These are phyloP conservation scores for Colletotrichum falcatum DNA, from an alignment of 2,329 filamentous ascomycete species.

Conservation along the genomic window DNA sequence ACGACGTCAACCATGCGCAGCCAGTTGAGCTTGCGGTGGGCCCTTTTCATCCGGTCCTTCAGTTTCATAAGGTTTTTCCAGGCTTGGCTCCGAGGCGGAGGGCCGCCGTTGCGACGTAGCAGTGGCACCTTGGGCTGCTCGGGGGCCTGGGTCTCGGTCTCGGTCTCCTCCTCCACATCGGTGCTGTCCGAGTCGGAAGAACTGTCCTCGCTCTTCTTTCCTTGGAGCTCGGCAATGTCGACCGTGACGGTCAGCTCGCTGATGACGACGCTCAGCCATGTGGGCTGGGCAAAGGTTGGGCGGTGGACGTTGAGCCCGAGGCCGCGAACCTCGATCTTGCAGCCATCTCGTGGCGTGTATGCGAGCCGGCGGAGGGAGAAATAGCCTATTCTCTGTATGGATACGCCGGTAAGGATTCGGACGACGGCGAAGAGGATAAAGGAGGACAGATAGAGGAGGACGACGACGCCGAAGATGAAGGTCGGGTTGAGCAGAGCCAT, in stretches of 20 bases:
- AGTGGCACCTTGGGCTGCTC: constrained; percentile 37
- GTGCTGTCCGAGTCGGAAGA: constrained; percentile 46
- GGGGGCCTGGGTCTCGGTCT: constrained; percentile 30
- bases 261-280: constrained; percentile 92
- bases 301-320: constrained; percentile 90
- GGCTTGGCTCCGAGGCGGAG: constrained; percentile 71
- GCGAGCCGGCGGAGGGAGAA: constrained; percentile 91
- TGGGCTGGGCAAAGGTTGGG: constrained; percentile 96
- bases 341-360: constrained; percentile 88
- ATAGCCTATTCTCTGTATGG: constrained; percentile 95
- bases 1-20: constrained; percentile 90
- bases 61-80: constrained; percentile 83
- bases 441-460: constrained; percentile 89
- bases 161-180: constrained; percentile 41
- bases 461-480: constrained; percentile 86
- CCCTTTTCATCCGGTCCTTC: constrained; percentile 86
- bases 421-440: constrained; percentile 95
- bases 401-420: constrained; percentile 91
- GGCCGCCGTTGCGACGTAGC: constrained; percentile 47
- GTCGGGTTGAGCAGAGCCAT: constrained; percentile 80
- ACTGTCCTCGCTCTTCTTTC: constrained; percentile 55
- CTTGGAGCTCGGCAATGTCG: constrained; percentile 76
- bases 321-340: constrained; percentile 89
- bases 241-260: constrained; percentile 87
- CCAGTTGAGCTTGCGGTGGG: constrained; percentile 91